A percentile compares a stretch with the other conserved stretches of the same genome.
Evolutionary conservation across 352 stramenopile genomes (phyloP).

Genomic region (Phytophthora foliorum): DNA sequence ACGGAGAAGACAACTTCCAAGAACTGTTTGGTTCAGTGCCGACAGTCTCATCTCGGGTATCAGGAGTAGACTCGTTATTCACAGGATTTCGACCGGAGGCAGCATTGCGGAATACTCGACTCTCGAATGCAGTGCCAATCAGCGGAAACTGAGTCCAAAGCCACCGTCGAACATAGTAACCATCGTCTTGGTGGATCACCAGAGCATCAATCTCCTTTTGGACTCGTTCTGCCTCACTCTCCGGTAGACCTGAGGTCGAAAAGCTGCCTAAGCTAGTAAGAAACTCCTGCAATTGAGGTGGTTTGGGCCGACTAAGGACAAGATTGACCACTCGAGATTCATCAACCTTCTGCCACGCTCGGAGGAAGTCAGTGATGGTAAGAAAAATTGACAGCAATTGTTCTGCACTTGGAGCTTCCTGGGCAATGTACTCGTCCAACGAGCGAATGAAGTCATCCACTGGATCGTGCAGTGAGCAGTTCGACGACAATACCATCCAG

Average conservation of each 20-base stretch:
- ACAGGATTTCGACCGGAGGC: constrained; percentile 17
- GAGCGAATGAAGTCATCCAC: constrained; percentile 86
- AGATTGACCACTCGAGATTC: constrained; percentile 36
- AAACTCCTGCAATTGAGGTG: constrained; percentile 81
- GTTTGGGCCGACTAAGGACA: constrained; percentile 54
- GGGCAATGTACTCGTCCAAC: constrained; percentile 78
- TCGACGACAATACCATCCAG: constrained; percentile 75
- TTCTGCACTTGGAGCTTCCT: constrained; percentile 68
- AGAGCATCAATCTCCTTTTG: constrained; percentile 76
- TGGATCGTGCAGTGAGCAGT: constrained; percentile 75
- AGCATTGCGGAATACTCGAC: constrained; percentile 59
- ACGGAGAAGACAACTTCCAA: constrained; percentile 2
- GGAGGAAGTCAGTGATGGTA: constrained; percentile 84
- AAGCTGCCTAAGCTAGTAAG: constrained; percentile 71
- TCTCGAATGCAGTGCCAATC: constrained; percentile 81
- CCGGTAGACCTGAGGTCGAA: constrained; percentile 55
- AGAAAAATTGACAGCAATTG: constrained; percentile 77
- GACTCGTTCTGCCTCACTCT: constrained; percentile 61
- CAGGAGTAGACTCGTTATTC: constrained; percentile 10
- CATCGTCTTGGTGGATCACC: constrained; percentile 68
- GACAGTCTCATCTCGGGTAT: constrained; percentile 15
- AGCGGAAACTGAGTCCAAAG: constrained; percentile 91
- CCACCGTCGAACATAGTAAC: constrained; percentile 84
- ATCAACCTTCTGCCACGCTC: constrained; percentile 71
- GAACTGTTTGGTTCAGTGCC: neutral